Conservation (phyloP, 2,329 filamentous ascomycete species). For the Mycosphaerella arachidis region DNA sequence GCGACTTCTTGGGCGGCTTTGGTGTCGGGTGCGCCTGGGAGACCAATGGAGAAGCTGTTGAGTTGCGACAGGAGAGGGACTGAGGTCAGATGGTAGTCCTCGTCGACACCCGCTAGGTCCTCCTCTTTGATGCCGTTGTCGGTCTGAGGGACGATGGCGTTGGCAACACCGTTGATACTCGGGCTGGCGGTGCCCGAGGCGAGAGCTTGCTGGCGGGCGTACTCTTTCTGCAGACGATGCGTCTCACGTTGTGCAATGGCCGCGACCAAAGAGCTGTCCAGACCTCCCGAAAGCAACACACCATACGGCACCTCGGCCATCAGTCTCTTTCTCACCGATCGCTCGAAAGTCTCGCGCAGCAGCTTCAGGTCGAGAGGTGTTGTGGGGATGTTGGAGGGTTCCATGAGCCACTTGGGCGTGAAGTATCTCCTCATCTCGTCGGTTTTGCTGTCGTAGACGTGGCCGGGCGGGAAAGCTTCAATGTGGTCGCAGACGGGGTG, state of each 20-base stretch:
- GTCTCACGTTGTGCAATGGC: slow-evolving; percentile 95
- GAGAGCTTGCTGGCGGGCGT: slow-evolving; percentile 40
- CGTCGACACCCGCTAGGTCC: slow-evolving; percentile 88
- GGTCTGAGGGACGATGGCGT: slow-evolving; percentile 44
- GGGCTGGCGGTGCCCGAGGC: slow-evolving; percentile 30
- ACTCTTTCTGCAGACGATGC: slow-evolving; percentile 52
- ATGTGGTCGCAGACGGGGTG: slow-evolving; percentile 94
- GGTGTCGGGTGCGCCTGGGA: slow-evolving; percentile 88
- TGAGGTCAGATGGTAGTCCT: slow-evolving; percentile 81
- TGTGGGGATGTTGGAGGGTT: slow-evolving; percentile 70
- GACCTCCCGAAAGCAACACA: slow-evolving; percentile 87
- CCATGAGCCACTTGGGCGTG: slow-evolving; percentile 82
- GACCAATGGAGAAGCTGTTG: slow-evolving; percentile 97
- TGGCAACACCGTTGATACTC: slow-evolving; percentile 30
- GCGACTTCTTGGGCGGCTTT: slow-evolving; percentile 88
- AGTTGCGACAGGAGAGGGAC: slow-evolving; percentile 89
- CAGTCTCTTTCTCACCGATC: slow-evolving; percentile 87
- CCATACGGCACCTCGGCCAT: slow-evolving; percentile 99
- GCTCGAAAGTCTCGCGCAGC: slow-evolving; percentile 78
- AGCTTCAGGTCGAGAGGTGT: slow-evolving; percentile 78
- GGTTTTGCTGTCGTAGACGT: slow-evolving; percentile 93
- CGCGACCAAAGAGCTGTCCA: slow-evolving; percentile 93
- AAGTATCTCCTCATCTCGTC: slow-evolving; percentile 82
- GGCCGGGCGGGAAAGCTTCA: slow-evolving; percentile 86
- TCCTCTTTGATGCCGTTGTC: slow-evolving; percentile 51